Evolutionary conservation across 2,329 filamentous ascomycete species (phyloP), one percentile per base, ranked within the genome.

Genomic region (Fusarium luffae): DNA sequence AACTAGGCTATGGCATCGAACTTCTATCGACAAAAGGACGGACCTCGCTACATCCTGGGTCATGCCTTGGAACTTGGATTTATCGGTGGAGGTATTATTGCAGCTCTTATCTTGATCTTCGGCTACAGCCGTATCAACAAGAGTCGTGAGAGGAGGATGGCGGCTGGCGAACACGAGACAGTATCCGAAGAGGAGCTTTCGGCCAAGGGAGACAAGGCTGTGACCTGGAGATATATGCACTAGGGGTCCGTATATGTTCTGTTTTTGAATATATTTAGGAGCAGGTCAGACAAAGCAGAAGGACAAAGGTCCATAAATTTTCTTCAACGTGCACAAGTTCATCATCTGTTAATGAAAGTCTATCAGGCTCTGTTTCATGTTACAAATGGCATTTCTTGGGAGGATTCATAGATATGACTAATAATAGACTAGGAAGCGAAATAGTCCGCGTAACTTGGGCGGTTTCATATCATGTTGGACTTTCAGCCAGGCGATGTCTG

Each of bases 1-100:
- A 6, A 11, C 4, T n/a, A 83, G 80, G 90, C 89, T 2, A 91
- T 92, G 86, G 88, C 90, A 0, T 90, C 89, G 7, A 93, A 93
- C 73, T 92, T 93, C 72, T 93, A 93, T 72, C 85, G 90, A 5
- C 76, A 80, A 28, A 77, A 76, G 7, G 85, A 88, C 61, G 73
- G 74, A 2, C 85, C 86, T 0, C 79, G 81, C 7, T 88, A 86
- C 54, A 78, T 82, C 6, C 76, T 87, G 1, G 85, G 86, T 0
- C 85, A 87, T 63, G 81, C 74, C 1, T 71, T 88, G 14, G 85
- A 87, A 68, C 72, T 88, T 4, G 84, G 77, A 0, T 88, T 88
- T 62, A 83, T 86, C 21, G 64, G 69, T 4, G 69, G 77, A 1
- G 85, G 84, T 0, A 80, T 87, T 18, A 69, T 84, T 28, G 85